phyloP scores from a whole-genome alignment of 768 basidiomycete genomes.

The Dendrothele bispora region DNA sequence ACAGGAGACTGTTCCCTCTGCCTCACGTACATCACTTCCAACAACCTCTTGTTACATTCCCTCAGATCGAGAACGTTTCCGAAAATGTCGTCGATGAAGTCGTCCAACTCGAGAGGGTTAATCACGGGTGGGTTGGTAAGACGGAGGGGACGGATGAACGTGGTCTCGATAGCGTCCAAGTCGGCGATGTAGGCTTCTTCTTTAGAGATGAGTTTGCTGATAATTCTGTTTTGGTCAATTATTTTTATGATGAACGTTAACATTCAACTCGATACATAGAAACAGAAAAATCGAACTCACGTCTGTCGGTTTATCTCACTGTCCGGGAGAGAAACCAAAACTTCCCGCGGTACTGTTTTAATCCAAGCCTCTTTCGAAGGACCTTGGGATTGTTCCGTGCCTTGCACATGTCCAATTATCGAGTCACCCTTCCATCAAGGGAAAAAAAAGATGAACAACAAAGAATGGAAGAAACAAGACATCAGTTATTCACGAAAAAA shows the following conservation, averaged over 20 bases:
- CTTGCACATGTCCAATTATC: constrained; percentile 24
- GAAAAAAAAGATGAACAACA: constrained; percentile 5
- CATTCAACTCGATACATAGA: neutral
- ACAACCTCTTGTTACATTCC: constrained; percentile 76
- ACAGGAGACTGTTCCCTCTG: constrained; percentile 85
- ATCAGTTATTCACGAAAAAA: too few relatives aligned
- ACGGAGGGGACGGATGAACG: constrained; percentile 53
- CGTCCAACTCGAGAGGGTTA: constrained; percentile 56
- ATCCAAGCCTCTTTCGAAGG: constrained; percentile 38
- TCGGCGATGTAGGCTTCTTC: constrained; percentile 91
- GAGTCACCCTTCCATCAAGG: constrained; percentile 35
- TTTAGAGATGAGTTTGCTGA: constrained; percentile 83
- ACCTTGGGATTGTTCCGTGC: constrained; percentile 22
- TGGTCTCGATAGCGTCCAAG: constrained; percentile 76
- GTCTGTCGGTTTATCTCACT: constrained; percentile 84
- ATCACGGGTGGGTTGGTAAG: constrained; percentile 43
- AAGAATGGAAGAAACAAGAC: neutral
- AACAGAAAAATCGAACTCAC: constrained; percentile 28
- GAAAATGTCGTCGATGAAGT: constrained; percentile 89
- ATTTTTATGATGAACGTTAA: neutral
- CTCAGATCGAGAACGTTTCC: constrained; percentile 87
- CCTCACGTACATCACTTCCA: constrained; percentile 84
- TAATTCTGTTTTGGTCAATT: constrained; percentile 33
- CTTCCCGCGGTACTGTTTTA: constrained; percentile 41
- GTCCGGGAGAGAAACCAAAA: constrained; percentile 53